Evolutionary conservation across 257 asterid genomes (phyloP).

Genomic region (Przewalskia tangutica): DNA sequence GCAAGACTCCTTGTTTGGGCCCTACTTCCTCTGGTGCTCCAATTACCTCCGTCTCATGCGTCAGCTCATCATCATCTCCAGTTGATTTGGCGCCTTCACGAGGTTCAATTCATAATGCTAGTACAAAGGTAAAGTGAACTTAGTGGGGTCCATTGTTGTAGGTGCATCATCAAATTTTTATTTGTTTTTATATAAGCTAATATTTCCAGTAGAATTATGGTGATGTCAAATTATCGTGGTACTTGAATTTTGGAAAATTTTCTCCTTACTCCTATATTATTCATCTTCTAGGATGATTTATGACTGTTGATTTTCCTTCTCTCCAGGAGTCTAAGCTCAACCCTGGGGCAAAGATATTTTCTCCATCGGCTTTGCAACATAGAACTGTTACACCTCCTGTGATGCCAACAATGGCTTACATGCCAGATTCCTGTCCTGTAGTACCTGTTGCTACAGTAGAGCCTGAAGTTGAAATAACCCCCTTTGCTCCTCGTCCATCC

Average conservation of each 20-base stretch:
- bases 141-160: not conserved
- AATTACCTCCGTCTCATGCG: conserved; percentile 30
- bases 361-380: conserved; percentile 48
- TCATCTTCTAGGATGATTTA: not conserved
- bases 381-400: conserved; percentile 46
- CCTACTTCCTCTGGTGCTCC: conserved; percentile 22
- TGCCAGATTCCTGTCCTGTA: conserved; percentile 26
- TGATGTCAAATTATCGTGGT: not conserved
- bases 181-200: not conserved
- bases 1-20: conserved; percentile 17
- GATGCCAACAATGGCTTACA: conserved; percentile 30
- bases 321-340: conserved; percentile 76
- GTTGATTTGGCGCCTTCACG: conserved; percentile 26
- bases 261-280: not conserved
- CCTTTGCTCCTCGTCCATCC: conserved; percentile 33
- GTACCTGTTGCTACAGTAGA: conserved; percentile 37
- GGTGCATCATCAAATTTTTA: not conserved
- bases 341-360: conserved; percentile 73
- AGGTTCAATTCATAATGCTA: conserved; percentile 25
- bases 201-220: not conserved
- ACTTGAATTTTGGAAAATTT: not conserved
- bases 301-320: conserved; percentile 7
- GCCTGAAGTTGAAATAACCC: conserved; percentile 39
- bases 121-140: conserved; percentile 36
- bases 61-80: conserved; percentile 41